phyloP scores from a whole-genome alignment of 306 rosid genomes.

The Cicer judaicum region DNA sequence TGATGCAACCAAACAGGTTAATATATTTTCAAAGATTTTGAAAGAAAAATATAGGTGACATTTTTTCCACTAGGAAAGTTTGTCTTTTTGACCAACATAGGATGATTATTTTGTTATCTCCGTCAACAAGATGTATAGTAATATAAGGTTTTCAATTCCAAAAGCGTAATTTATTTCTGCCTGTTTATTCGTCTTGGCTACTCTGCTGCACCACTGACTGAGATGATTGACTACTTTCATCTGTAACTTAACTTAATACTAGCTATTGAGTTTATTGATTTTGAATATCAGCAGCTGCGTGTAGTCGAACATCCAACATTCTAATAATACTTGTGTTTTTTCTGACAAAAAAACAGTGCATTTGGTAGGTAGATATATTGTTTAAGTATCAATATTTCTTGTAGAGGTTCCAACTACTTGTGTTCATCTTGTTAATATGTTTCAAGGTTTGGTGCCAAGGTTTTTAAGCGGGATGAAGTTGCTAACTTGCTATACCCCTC shows the following conservation, averaged over 20 bases:
- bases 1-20: neutral
- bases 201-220: neutral
- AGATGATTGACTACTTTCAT: neutral
- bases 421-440: slow-evolving; percentile 4
- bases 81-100: neutral
- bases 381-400: slow-evolving; percentile 7
- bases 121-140: neutral
- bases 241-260: slow-evolving; percentile 6
- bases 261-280: neutral
- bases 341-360: neutral
- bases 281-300: slow-evolving; percentile 24
- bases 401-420: slow-evolving; percentile 7
- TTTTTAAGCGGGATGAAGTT: slow-evolving; percentile 25
- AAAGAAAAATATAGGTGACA: neutral
- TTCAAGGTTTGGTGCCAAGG: slow-evolving; percentile 28
- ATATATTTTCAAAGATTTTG: neutral
- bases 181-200: neutral
- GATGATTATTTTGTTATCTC: slow-evolving; percentile 16
- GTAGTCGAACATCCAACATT: slow-evolving; percentile 11
- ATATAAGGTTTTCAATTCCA: neutral
- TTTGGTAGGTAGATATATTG: neutral
- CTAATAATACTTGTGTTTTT: neutral
- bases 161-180: neutral
- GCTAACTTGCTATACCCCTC: slow-evolving; percentile 17
- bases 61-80: neutral